phyloP scores from a whole-genome alignment of 306 rosid species.

The Ammopiptanthus mongolicus region DNA sequence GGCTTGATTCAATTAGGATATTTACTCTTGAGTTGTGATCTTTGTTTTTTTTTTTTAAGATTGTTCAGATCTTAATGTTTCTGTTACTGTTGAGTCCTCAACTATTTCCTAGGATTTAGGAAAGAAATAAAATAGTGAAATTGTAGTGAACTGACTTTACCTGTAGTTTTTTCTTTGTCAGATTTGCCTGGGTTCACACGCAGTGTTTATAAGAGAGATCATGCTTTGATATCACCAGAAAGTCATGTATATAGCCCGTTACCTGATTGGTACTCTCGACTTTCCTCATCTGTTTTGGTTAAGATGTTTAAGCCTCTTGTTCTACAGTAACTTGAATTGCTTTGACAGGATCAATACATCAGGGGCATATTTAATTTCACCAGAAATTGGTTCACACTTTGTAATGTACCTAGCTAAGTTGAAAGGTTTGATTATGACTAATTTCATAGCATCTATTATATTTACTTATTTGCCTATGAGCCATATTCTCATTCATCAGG shows the following conservation, averaged over 20 bases:
- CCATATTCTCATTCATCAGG: constrained; percentile 2
- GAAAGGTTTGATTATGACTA: constrained; percentile 56
- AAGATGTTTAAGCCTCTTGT: constrained; percentile 14
- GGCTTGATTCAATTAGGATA: background rate
- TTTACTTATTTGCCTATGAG: background rate
- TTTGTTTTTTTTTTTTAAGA: background rate
- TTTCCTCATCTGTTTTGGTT: constrained; percentile 18
- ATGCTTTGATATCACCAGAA: constrained; percentile 87
- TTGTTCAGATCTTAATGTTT: background rate
- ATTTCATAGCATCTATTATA: background rate
- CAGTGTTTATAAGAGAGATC: constrained; percentile 75
- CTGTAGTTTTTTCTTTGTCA: constrained; percentile 35
- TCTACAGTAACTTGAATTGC: constrained; percentile 24
- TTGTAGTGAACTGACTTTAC: constrained; percentile 11
- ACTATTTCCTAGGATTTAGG: background rate
- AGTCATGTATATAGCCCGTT: constrained; percentile 89
- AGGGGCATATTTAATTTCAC: constrained; percentile 81
- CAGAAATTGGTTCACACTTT: constrained; percentile 79
- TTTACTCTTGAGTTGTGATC: background rate
- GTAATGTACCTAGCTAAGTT: constrained; percentile 87
- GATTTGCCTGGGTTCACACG: constrained; percentile 97
- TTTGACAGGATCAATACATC: constrained; percentile 62
- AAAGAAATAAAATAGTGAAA: background rate
- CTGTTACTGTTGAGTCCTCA: background rate
- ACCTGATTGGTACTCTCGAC: constrained; percentile 65